These are phyloP conservation scores for Chloranthus sessilifolius DNA, from an alignment of 164 flowering plant species.

Conservation along the genomic window DNA sequence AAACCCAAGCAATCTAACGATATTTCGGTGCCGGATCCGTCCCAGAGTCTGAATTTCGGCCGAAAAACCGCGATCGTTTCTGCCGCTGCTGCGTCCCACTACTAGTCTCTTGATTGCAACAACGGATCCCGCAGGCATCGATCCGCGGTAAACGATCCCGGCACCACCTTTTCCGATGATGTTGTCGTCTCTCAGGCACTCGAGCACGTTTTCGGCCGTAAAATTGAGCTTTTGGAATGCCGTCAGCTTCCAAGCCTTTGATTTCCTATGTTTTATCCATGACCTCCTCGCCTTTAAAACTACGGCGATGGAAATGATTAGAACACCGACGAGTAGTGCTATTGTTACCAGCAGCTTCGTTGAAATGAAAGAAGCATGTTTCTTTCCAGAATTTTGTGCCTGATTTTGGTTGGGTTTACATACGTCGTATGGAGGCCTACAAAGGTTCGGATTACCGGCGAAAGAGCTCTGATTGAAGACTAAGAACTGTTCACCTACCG, in stretches of 20 bases:
- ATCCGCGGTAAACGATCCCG: conserved; percentile 86
- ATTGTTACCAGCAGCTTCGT: conserved; percentile 23
- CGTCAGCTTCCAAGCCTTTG: conserved; percentile 68
- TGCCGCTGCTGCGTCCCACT: conserved; percentile 36
- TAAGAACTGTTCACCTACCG: conserved; percentile 55
- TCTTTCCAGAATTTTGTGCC: background rate
- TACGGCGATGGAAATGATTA: conserved; percentile 14
- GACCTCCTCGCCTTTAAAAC: conserved; percentile 13
- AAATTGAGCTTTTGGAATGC: conserved; percentile 69
- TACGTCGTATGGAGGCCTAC: conserved; percentile 29
- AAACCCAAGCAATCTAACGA: conserved; percentile 73
- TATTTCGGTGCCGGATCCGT: conserved; percentile 75
- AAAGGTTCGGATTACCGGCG: conserved; percentile 69
- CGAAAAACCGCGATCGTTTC: conserved; percentile 70
- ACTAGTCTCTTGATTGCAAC: conserved; percentile 74
- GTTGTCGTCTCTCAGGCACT: conserved; percentile 82
- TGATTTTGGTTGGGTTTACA: conserved; percentile 20
- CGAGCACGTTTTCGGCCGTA: conserved; percentile 70
- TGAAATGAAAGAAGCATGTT: conserved; percentile 6
- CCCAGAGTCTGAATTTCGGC: conserved; percentile 93
- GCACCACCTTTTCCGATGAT: conserved; percentile 94
- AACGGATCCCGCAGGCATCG: conserved; percentile 60
- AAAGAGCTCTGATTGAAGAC: conserved; percentile 56
- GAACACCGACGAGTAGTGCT: conserved; percentile 13
- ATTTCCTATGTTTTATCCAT: conserved; percentile 24